Evolutionary conservation across 1,284 basidiomycete species (phyloP), one percentile per base, ranked within the genome.

Genomic region (Pseudozyma pruni): DNA sequence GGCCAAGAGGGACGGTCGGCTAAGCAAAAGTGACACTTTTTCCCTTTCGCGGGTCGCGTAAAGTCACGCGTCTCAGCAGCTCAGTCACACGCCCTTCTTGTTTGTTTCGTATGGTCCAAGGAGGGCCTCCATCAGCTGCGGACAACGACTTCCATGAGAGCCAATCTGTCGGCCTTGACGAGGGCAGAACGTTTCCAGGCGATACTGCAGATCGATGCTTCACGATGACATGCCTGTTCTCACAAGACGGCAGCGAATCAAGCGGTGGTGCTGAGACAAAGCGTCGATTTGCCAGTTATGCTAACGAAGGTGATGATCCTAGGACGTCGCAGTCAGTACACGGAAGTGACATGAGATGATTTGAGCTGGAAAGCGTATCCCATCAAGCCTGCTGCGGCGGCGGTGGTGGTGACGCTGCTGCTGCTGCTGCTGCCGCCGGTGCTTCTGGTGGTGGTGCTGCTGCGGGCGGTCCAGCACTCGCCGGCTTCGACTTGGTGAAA

Each of bases 401-500:
- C n/a, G n/a, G n/a, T n/a, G n/a, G n/a, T n/a, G n/a, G n/a, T n/a
- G n/a, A n/a, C n/a, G n/a, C 38, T 41, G 46, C 27, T 53, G 44
- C 16, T 34, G 31, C 22, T 35, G 58, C 35, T 43, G 29, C 39
- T 50, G 55, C 11, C 34, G 33, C 19, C 43, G 32, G 33, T 48
- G 39, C 14, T 37, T 47, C 16, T 29, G 35, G 38, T 13, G 25
- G 8, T 31, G 45, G n/a, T 16, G 40, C 37, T 9, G 55, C 46
- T 29, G 37, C 37, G 6, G 29, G 22, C n/a, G 50, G 46, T 9
- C 31, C 45, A 25, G 49, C 17, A 31, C 40, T 54, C 14, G 46
- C 27, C 9, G 50, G 39, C 45, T 60, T 70, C 17, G 62, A 38
- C 45, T 67, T 72, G 17, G 69, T 72, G 27, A 72, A 72, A 55